Conservation (phyloP, 768 basidiomycete species). For the Amanita thiersii region DNA sequence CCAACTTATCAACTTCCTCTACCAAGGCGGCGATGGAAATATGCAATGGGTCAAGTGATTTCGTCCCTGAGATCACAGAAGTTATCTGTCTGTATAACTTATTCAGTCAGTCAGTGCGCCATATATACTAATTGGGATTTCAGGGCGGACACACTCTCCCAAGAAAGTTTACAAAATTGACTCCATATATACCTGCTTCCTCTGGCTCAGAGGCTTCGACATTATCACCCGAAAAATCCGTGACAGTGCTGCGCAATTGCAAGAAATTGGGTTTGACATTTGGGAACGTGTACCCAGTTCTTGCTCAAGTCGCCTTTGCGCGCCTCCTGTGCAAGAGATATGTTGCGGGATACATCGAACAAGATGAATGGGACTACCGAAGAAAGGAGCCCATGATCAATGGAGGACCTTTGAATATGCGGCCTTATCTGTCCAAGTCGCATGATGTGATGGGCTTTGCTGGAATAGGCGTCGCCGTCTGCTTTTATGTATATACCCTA, state of each 20-base stretch:
- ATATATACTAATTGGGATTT: neutral
- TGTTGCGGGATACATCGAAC: constrained; percentile 36
- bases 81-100: constrained; percentile 22
- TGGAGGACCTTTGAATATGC: constrained; percentile 41
- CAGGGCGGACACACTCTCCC: constrained; percentile 57
- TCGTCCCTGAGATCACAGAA: constrained; percentile 21
- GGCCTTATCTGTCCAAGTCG: constrained; percentile 36
- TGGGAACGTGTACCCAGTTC: constrained; percentile 38
- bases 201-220: constrained; percentile 17
- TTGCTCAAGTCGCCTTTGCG: constrained; percentile 45
- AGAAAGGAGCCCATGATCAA: constrained; percentile 39
- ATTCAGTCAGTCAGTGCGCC: neutral
- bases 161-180: constrained; percentile 26
- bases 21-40: constrained; percentile 36
- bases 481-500: constrained; percentile 26
- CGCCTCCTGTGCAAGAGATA: constrained; percentile 41
- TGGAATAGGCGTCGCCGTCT: no score
- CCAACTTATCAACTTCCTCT: constrained; percentile 23
- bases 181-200: constrained; percentile 26
- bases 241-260: constrained; percentile 28
- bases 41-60: constrained; percentile 32
- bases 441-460: constrained; percentile 35
- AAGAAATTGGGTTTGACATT: constrained; percentile 37
- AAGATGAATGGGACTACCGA: constrained; percentile 46
- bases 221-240: constrained; percentile 23